phyloP scores from a whole-genome alignment of 441 rosid species.

The Biscutella laevigata region DNA sequence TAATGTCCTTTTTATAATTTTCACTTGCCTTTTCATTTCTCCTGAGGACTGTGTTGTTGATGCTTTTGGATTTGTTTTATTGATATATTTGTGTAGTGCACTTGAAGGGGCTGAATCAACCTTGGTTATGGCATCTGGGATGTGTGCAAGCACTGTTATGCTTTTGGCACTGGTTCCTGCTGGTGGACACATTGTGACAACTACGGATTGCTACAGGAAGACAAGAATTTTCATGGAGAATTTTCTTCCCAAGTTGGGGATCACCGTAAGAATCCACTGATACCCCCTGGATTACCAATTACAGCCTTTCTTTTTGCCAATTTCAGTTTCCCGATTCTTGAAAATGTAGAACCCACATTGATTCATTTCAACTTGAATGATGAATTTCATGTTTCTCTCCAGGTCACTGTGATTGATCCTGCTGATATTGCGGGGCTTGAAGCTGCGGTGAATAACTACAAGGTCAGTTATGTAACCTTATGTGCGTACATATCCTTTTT shows the following conservation, averaged over 20 bases:
- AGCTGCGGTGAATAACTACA: constrained; percentile 55
- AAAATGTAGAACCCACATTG: background rate
- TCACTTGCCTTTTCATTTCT: constrained; percentile 3
- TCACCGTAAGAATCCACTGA: constrained; percentile 40
- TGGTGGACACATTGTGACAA: constrained; percentile 93
- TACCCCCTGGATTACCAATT: background rate
- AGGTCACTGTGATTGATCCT: constrained; percentile 94
- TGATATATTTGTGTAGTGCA: constrained; percentile 42
- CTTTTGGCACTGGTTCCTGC: constrained; percentile 91
- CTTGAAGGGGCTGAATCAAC: constrained; percentile 98
- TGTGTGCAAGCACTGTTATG: constrained; percentile 92
- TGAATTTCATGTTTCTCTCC: constrained; percentile 26
- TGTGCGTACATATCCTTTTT: background rate
- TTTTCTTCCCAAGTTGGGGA: constrained; percentile 86
- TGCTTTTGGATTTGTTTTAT: constrained; percentile 3
- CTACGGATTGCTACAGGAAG: constrained; percentile 92
- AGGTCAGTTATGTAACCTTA: constrained; percentile 39
- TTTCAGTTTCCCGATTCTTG: background rate
- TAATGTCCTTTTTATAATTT: background rate
- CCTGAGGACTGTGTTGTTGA: background rate
- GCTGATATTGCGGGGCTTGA: constrained; percentile 75
- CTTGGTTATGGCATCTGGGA: constrained; percentile 89
- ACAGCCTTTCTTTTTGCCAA: background rate
- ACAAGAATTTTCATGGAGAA: constrained; percentile 93
- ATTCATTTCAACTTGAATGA: background rate